Evolutionary conservation across 192 early-diverging fungal species (phyloP).

Genomic region (Backusella sp.): DNA sequence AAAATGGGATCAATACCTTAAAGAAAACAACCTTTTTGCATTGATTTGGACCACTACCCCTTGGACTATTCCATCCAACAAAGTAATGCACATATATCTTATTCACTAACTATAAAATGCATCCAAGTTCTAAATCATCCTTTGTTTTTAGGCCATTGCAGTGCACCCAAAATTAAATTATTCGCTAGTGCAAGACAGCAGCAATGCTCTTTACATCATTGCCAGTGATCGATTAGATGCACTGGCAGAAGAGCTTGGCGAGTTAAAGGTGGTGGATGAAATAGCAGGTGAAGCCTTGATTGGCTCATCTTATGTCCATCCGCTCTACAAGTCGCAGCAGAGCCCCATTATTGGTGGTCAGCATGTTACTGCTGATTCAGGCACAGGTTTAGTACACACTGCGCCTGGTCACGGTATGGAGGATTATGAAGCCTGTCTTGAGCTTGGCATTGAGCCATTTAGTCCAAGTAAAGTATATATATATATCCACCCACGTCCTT

Average conservation of each 20-base stretch:
- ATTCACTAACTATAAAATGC: too few species aligned
- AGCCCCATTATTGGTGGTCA: conserved; percentile 60
- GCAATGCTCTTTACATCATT: conserved; percentile 36
- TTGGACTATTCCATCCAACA: conserved; percentile 79
- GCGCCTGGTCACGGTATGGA: conserved; percentile 83
- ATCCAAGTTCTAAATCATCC: too few species aligned
- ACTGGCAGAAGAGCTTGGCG: conserved; percentile 32
- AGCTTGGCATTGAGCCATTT: conserved; percentile 55
- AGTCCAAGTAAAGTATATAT: conserved; percentile 48
- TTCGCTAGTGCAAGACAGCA: conserved; percentile 38
- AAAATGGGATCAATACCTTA: conserved; percentile 7
- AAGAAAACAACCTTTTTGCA: conserved; percentile 26
- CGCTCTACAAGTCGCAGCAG: conserved; percentile 41
- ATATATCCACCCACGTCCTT: background rate
- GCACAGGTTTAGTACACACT: conserved; percentile 80
- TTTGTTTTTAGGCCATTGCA: conserved; percentile 47
- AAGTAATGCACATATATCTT: conserved; percentile 14
- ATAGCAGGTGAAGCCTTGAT: conserved; percentile 47
- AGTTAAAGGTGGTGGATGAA: conserved; percentile 21
- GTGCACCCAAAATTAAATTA: conserved; percentile 67
- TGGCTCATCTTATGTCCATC: conserved; percentile 56
- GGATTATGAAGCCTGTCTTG: conserved; percentile 68
- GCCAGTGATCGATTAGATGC: conserved; percentile 46
- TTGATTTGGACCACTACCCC: conserved; percentile 83
- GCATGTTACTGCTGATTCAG: conserved; percentile 70